Evolutionary conservation across 306 rosid species (phyloP), one percentile per base, ranked within the genome.

Genomic region (Alnus glutinosa): DNA sequence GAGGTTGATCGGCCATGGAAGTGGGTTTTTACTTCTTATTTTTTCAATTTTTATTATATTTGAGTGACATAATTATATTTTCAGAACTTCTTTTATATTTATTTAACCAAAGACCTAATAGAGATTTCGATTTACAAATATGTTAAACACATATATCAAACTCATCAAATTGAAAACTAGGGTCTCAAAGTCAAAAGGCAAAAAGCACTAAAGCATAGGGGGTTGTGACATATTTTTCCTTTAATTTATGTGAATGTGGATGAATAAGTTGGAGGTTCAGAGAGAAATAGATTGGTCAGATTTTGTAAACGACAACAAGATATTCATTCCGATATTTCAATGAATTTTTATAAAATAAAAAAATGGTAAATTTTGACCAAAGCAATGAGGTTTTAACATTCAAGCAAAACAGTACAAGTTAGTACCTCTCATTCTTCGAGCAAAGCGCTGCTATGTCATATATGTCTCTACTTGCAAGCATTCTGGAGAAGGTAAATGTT

Each of bases 351-450:
- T 67, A 8, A 7, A 9, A 39, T 18, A 63, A 74, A 39, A 39
- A 71, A 64, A 59, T 74, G 54, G 50, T 50, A 58, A 44, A 2
- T 39, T 69, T 39, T 46, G 39, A 71, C 42, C 19, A 4, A 12
- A 49, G 58, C 57, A 34, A 28, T 36, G 47, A 70, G 13, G 78
- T 13, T 19, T 46, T 59, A n/a, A 76, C 57, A n/a, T 55, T 71
- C 49, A 18, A 64, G 84, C 61, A 68, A 81, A 54, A 64, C 12
- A 36, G 57, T 44, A 19, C 55, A 55, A 75, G 52, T 10, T 49
- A 49, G 71, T 68, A 93, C 97, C 98, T 93, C 85, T 91, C 92
- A 37, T 84, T 77, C 80, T 87, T 88, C 19, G 91, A 81, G 88
- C 97, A 93, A 74, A 93, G 90, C 47, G 91, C 88, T 68, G 90